Base-by-base conservation (phyloP, 225 moss, liverwort and hornwort species). In the Thuidium tamariscinum region DNA sequence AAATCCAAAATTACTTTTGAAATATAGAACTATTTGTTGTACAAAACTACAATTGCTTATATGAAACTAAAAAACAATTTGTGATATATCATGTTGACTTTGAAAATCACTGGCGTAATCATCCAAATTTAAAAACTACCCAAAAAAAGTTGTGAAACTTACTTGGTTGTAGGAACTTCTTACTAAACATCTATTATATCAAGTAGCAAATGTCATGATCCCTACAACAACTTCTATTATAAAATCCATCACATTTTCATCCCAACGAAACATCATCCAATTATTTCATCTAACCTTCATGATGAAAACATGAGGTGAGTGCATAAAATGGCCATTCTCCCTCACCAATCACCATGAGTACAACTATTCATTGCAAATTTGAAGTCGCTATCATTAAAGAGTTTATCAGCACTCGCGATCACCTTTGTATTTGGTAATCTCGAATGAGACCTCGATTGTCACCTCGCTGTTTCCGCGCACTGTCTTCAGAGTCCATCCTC, bases 231-330 rank as follows among this genome's bases (percentile, higher is more conserved):
- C 5, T 56, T 23, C 10, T 56, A 3, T 56, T 22, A 23, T 4
- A 56, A 56, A 56, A 63, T 63, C 4, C 4, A 1, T 19, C n/a
- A n/a, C 5, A 10, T 64, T 34, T 34, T 16, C 16, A 16, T 63
- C 8, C 4, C 0, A 4, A 0, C 34, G 1, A 19, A 64, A 64
- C 9, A n/a, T n/a, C n/a, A n/a, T n/a, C n/a, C n/a, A n/a, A n/a
- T n/a, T n/a, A n/a, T n/a, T n/a, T n/a, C n/a, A 64, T 65, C 5
- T 19, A 19, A 19, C n/a, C 5, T 51, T 51, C 15, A 16, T 51
- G 51, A 51, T 15, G 51, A 51, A 51, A 51, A 51, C 14, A n/a
- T n/a, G n/a, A n/a, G n/a, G n/a, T n/a, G n/a, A n/a, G n/a, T n/a
- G n/a, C n/a, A n/a, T n/a, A n/a, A n/a, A n/a, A n/a, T n/a, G n/a